phyloP scores from a whole-genome alignment of 2,329 filamentous ascomycete genomes.

The Penicillium sp. region DNA sequence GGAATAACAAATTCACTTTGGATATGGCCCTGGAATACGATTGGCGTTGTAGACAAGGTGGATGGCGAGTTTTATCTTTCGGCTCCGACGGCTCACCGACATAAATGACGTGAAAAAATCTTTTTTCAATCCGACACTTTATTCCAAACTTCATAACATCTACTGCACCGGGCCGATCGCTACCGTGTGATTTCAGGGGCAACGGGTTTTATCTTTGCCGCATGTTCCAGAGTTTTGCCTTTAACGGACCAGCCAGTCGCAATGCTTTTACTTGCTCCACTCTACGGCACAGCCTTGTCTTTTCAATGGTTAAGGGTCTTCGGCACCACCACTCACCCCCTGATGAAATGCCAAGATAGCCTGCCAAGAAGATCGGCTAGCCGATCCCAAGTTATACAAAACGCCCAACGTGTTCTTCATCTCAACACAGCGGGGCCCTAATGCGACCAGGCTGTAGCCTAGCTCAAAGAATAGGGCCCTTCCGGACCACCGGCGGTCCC shows the following conservation, averaged over 20 bases:
- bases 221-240: neutral
- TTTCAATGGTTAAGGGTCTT: neutral
- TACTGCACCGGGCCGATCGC: slow-evolving; percentile 1
- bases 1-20: too few species aligned
- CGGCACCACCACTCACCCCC: neutral
- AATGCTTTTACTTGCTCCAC: neutral
- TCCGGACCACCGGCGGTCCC: neutral
- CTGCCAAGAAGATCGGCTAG: neutral
- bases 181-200: neutral
- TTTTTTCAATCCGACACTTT: too few species aligned
- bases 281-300: neutral
- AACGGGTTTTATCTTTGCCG: neutral
- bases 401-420: neutral
- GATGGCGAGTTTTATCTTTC: too few species aligned
- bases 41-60: too few species aligned
- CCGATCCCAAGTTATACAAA: neutral
- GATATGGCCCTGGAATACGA: too few species aligned
- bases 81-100: too few species aligned
- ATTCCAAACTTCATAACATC: neutral
- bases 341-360: neutral
- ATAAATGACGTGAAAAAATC: too few species aligned
- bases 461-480: neutral
- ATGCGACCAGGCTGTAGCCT: neutral
- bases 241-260: neutral
- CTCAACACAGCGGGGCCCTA: neutral